phyloP scores from a whole-genome alignment of 1,284 basidiomycete species.

The Peniophora sp. region DNA sequence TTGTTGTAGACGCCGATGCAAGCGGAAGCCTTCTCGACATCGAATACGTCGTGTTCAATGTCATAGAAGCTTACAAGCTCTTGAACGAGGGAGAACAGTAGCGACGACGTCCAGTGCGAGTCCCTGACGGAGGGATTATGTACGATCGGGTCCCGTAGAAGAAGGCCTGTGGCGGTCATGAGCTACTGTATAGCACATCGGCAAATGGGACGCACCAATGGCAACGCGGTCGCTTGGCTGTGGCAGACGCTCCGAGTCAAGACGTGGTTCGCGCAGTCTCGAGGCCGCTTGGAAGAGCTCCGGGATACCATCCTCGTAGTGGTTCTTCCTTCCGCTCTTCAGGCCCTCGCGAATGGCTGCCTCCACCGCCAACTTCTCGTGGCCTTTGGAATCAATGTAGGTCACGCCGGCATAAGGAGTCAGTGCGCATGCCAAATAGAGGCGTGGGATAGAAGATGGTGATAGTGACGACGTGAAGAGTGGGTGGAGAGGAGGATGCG shows the following conservation, averaged over 20 bases:
- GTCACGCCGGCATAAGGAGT: conserved; percentile 55
- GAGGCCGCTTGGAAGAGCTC: conserved; percentile 56
- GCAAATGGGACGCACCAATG: conserved; percentile 39
- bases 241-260: conserved; percentile 29
- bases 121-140: conserved; percentile 54
- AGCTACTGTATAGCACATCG: not conserved
- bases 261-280: conserved; percentile 33
- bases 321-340: conserved; percentile 77
- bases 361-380: conserved; percentile 49
- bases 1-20: conserved; percentile 58
- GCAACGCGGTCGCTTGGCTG: conserved; percentile 41
- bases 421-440: conserved; percentile 69
- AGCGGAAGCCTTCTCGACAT: conserved; percentile 34
- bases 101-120: conserved; percentile 62
- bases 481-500: conserved; percentile 33
- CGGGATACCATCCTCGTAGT: conserved; percentile 70
- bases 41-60: conserved; percentile 29
- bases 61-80: conserved; percentile 58
- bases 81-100: conserved; percentile 70
- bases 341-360: conserved; percentile 76
- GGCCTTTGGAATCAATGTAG: conserved; percentile 61
- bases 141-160: conserved; percentile 58
- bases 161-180: conserved; percentile 40
- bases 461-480: conserved; percentile 34
- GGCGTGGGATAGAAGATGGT: conserved; percentile 40